Base-by-base conservation (phyloP, 2,329 filamentous ascomycete species). In the Neophaeococcomyces aloes region DNA sequence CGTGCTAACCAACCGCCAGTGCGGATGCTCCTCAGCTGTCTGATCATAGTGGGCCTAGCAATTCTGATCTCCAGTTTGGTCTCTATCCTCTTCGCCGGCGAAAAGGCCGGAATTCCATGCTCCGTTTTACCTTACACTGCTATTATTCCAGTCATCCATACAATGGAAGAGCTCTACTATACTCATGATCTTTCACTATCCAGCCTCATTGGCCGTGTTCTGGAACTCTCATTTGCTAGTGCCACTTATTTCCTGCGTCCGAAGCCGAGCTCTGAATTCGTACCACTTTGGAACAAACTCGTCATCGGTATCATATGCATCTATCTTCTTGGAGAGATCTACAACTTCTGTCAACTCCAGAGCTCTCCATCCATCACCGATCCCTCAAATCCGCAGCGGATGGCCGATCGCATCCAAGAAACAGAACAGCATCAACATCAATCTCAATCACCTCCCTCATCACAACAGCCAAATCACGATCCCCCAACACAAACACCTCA, bases 261-360 rank as follows among this genome's bases (percentile, higher is more conserved):
- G 2, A 29, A 13, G 11, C 46, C 48, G 30, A 45, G 45, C 8
- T 45, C 47, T 4, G 46, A 42, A 18, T 45, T 47, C 17, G 17
- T 40, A 17, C 43, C 49, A 34, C 42, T 53, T 11, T 53, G 51
- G 51, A 51, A 52, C 27, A 53, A 53, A 30, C 17, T 52, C 15
- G 49, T 44, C 4, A 50, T 53, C 29, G 48, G 45, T 3, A 37
- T 37, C 13, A 45, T 52, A 3, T 48, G 45, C 30, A 33, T 53
- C 10, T 39, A 52, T 15, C 43, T 53, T 25, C 46, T 50, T 13
- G 49, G 52, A 23, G 48, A 52, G 38, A 29, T 32, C 15, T 33
- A 21, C 19, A 35, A 39, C n/a, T 31, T 17, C 17, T 43, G 38
- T 30, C 27, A 32, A 17, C 15, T 38, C 4, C 23, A 34, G 32